These are phyloP conservation scores for Talaromyces stipitatus DNA, from an alignment of 495 filamentous ascomycete species.

Conservation along the genomic window DNA sequence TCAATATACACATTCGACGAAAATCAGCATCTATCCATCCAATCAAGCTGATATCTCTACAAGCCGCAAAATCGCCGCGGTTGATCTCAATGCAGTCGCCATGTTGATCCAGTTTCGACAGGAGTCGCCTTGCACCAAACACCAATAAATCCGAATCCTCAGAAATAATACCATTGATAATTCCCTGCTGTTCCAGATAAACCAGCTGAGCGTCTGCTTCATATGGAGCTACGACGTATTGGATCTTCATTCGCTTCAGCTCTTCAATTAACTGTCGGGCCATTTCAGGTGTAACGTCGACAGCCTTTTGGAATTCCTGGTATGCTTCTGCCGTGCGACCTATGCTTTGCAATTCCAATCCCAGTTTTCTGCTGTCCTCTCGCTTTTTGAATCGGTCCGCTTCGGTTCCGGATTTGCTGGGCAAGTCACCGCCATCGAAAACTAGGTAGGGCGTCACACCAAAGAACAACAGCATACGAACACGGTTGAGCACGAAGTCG, in stretches of 20 bases:
- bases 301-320: slow-evolving; percentile 84
- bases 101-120: slow-evolving; percentile 92
- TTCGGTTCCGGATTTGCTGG: slow-evolving; percentile 93
- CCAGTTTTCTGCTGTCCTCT: slow-evolving; percentile 63
- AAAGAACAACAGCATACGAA: slow-evolving; percentile 87
- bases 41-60: slow-evolving; percentile 77
- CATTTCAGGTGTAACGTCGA: slow-evolving; percentile 96
- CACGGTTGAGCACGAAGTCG: slow-evolving; percentile 83
- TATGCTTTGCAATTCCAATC: slow-evolving; percentile 71
- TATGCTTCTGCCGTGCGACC: slow-evolving; percentile 76
- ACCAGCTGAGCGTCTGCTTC: slow-evolving; percentile 96
- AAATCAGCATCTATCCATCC: slow-evolving; percentile 93
- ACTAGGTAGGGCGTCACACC: slow-evolving; percentile 88
- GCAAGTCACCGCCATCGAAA: slow-evolving; percentile 93
- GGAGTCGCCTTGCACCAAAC: slow-evolving; percentile 80
- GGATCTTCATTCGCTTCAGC: slow-evolving; percentile 66
- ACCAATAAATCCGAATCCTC: slow-evolving; percentile 97
- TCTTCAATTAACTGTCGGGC: slow-evolving; percentile 87
- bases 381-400: slow-evolving; percentile 58
- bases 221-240: slow-evolving; percentile 93
- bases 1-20: slow-evolving; percentile 89
- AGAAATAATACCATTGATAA: slow-evolving; percentile 81
- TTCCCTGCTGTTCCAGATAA: slow-evolving; percentile 79
- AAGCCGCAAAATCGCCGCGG: slow-evolving; percentile 77
- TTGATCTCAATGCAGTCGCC: slow-evolving; percentile 90